phyloP scores from a whole-genome alignment of 768 basidiomycete species.

The Lactifluus subvellereus region DNA sequence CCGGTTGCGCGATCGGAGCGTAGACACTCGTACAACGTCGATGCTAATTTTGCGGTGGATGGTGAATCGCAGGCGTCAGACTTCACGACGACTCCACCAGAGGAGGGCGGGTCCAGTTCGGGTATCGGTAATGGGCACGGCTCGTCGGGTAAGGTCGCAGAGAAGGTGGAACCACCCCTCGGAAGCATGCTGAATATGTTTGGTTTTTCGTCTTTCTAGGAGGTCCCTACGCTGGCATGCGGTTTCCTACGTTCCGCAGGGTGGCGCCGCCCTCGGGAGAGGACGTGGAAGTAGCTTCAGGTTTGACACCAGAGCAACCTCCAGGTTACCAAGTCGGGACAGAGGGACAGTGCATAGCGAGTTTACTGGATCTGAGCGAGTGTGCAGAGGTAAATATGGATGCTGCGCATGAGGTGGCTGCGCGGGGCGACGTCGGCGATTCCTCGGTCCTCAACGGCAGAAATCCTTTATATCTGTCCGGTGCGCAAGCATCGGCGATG shows the following conservation, averaged over 20 bases:
- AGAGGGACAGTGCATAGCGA: neutral
- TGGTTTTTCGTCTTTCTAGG: neutral
- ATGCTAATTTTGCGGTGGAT: neutral
- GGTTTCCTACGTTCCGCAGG: neutral
- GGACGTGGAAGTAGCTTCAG: neutral
- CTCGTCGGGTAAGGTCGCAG: neutral
- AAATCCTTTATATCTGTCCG: neutral
- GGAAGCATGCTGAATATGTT: neutral
- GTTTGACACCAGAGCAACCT: neutral
- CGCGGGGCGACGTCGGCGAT: neutral
- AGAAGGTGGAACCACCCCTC: neutral
- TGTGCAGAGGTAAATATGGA: neutral
- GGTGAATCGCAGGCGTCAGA: too few relatives aligned
- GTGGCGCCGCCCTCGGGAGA: neutral
- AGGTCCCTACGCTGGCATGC: neutral
- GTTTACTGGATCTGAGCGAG: neutral
- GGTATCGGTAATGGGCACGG: neutral
- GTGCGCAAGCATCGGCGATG: neutral
- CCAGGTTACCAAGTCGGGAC: too few relatives aligned
- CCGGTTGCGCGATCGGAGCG: neutral
- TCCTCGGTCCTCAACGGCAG: neutral
- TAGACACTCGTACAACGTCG: neutral
- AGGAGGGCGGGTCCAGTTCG: neutral
- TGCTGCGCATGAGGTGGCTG: neutral
- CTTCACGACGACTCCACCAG: neutral